Base-by-base conservation (phyloP, 345 rosid species). In the Citrus mangshanensis region DNA sequence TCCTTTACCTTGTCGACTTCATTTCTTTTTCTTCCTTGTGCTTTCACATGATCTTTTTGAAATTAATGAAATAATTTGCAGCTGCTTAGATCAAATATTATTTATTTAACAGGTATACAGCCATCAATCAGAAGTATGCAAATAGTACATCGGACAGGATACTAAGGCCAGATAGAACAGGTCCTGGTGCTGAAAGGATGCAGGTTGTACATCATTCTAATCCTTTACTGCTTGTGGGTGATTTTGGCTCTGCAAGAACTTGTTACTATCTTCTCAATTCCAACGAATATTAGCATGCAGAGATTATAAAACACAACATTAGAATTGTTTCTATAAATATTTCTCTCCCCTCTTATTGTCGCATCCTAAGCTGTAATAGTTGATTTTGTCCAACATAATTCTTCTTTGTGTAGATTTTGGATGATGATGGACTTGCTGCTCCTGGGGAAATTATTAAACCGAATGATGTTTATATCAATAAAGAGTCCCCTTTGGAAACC, bases 361-460 rank as follows among this genome's bases (percentile, higher is more conserved):
- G 28, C 32, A 25, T 25, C 56, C 22, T 6, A 55, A 25, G 27
- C 18, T 28, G 35, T n/a, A n/a, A 34, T 56, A 21, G 21, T 2
- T 18, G 4, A 38, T 56, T 58, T 56, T 38, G 42, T 40, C 71
- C 83, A 13, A 61, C 40, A 35, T 68, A 21, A 21, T 73, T 70
- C 35, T 72, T 34, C 58, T 18, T 74, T 55, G 38, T 81, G 37
- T 81, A 95, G 99, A 86, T 88, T 74, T 82, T 93, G 81, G 98
- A 93, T 80, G 84, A 90, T 72, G 98, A 95, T 74, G 98, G 98
- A 76, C 74, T 95, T 24, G 98, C 95, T 81, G 58, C 97, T 72
- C 99, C 99, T 32, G 99, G 98, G 56, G 95, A 95, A 89, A 90
- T 91, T 78, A 92, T 95, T 73, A 87, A 92, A 77, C 82, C 88